These are phyloP conservation scores for Lepidium aucheri DNA, from an alignment of 345 rosid genomes.

Conservation along the genomic window DNA sequence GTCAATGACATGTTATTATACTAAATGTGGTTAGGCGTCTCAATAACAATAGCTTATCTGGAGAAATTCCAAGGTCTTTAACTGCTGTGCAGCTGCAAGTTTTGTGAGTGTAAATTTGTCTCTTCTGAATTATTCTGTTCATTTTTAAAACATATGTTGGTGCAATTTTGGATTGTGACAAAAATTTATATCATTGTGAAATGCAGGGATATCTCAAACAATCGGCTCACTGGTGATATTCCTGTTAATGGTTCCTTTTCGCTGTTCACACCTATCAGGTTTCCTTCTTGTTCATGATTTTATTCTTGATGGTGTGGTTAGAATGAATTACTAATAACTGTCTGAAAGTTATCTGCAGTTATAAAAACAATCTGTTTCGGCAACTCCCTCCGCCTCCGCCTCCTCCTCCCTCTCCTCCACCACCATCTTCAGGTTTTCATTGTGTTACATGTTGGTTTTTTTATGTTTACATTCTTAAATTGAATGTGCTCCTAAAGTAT, in stretches of 20 bases:
- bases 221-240: conserved; percentile 49
- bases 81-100: conserved; percentile 58
- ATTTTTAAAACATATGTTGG: neutral
- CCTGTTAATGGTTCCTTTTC: conserved; percentile 85
- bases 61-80: conserved; percentile 48
- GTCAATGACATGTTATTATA: neutral
- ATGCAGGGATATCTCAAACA: conserved; percentile 83
- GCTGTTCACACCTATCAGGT: conserved; percentile 72
- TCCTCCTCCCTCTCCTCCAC: conserved; percentile 44
- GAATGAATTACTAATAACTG: conserved; percentile 27
- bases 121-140: neutral
- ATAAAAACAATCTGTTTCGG: conserved; percentile 30
- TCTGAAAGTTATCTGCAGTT: conserved; percentile 44
- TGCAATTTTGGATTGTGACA: neutral
- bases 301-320: neutral
- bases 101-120: conserved; percentile 45
- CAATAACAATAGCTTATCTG: conserved; percentile 58
- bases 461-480: neutral
- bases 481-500: neutral
- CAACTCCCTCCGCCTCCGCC: conserved; percentile 37
- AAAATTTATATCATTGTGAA: conserved; percentile 10
- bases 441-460: neutral
- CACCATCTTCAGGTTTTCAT: conserved; percentile 42
- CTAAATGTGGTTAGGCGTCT: conserved; percentile 52
- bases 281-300: conserved; percentile 5